These are phyloP conservation scores for Phytophthora niederhauseri DNA, from an alignment of 352 stramenopile genomes.

Conservation along the genomic window DNA sequence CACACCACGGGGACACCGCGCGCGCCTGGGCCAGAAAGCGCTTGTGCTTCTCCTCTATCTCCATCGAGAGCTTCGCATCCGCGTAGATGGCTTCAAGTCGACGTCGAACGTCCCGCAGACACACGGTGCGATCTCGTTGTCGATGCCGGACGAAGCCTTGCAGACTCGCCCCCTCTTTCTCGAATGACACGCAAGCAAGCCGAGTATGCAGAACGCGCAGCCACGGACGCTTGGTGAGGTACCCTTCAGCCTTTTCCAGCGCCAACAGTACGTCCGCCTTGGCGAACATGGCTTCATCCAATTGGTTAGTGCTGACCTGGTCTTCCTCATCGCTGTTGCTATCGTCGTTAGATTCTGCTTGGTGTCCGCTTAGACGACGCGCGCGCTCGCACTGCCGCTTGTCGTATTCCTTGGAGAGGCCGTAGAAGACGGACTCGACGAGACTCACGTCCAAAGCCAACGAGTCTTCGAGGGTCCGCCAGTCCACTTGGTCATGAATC, in stretches of 20 bases:
- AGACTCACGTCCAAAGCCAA: slow-evolving; percentile 58
- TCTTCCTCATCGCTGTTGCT: slow-evolving; percentile 3
- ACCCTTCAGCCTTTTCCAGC: slow-evolving; percentile 45
- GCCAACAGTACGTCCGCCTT: slow-evolving; percentile 63
- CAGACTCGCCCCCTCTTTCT: slow-evolving; percentile 58
- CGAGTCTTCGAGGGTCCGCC: slow-evolving; percentile 48
- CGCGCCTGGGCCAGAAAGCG: slow-evolving; percentile 49
- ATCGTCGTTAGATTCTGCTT: neutral
- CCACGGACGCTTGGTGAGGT: slow-evolving; percentile 59
- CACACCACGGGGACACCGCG: slow-evolving; percentile 63
- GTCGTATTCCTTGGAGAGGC: slow-evolving; percentile 39
- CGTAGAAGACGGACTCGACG: slow-evolving; percentile 58
- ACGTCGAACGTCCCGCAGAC: slow-evolving; percentile 29
- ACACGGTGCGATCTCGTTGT: slow-evolving; percentile 55
- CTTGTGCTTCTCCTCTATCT: slow-evolving; percentile 50
- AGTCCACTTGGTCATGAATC: slow-evolving; percentile 54
- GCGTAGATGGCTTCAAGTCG: slow-evolving; percentile 46
- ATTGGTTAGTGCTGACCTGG: slow-evolving; percentile 12
- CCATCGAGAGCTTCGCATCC: slow-evolving; percentile 21
- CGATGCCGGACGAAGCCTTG: slow-evolving; percentile 55
- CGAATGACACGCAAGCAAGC: slow-evolving; percentile 59
- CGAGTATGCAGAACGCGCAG: slow-evolving; percentile 61
- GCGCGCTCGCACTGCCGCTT: slow-evolving; percentile 20
- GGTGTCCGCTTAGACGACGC: slow-evolving; percentile 1
- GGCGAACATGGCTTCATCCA: slow-evolving; percentile 52